These are phyloP conservation scores for Lachancea meyersii DNA, from an alignment of 805 yeast species.

Conservation along the genomic window DNA sequence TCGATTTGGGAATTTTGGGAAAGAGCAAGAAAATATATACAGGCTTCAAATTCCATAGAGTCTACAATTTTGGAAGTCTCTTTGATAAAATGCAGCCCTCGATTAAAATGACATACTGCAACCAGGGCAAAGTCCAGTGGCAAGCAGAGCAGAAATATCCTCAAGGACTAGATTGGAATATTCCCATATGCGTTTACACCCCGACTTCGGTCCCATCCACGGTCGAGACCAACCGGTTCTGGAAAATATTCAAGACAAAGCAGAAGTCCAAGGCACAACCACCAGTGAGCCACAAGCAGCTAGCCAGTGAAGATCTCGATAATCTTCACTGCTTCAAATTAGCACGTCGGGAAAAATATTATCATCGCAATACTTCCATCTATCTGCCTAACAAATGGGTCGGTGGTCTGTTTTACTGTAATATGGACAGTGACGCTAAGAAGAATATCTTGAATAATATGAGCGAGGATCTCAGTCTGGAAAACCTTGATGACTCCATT, in stretches of 20 bases:
- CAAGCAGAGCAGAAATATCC: constrained; percentile 34
- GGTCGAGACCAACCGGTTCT: background rate
- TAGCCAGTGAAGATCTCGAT: constrained; percentile 10
- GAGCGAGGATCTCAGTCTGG: constrained; percentile 7
- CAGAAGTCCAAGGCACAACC: background rate
- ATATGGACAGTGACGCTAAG: constrained; percentile 31
- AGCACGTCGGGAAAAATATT: constrained; percentile 52
- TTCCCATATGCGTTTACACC: constrained; percentile 38
- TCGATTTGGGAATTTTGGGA: constrained; percentile 26
- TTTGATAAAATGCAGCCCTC: constrained; percentile 38
- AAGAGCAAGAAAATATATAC: constrained; percentile 37
- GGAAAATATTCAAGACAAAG: background rate
- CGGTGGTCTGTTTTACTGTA: constrained; percentile 58
- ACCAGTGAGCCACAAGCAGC: background rate
- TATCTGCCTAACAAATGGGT: constrained; percentile 54
- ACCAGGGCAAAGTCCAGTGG: constrained; percentile 43
- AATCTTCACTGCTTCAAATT: constrained; percentile 46
- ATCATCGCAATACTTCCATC: constrained; percentile 38
- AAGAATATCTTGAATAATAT: constrained; percentile 16
- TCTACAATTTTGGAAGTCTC: constrained; percentile 38
- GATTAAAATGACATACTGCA: constrained; percentile 46
- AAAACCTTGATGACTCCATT: background rate
- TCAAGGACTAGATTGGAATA: constrained; percentile 44
- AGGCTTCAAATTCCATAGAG: constrained; percentile 51
- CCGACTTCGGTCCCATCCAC: background rate